Evolutionary conservation across 78 protist genomes (phyloP), one percentile per base, ranked within the genome.

Genomic region (Capsaspora owczarzaki): DNA sequence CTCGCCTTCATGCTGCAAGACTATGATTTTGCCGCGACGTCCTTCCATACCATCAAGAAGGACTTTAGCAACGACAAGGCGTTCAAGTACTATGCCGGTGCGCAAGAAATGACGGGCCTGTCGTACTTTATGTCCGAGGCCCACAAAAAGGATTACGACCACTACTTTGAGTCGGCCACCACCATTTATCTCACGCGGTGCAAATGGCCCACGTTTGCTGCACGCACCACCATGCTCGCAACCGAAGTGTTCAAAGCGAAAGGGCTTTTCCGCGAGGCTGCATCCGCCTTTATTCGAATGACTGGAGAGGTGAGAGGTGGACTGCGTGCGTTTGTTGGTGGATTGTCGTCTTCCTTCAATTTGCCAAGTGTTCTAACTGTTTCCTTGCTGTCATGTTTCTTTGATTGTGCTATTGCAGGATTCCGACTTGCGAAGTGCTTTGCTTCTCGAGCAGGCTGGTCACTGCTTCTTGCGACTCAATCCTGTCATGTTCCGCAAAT

Each of bases 381-480:
- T 5, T 46, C 25, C 51, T 5, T 46, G 51, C 51, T 5, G 5
- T 5, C 12, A 12, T 46, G 51, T 46, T 5, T 46, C 25, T 46
- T 46, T 46, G 51, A 5, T 12, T 46, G 51, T 46, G 51, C 60
- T 0, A 40, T 0, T 33, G 79, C 56, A 76, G 68, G 87, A 83
- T 33, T 38, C 61, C 3, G 56, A 47, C 31, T 61, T 84, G 3
- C 31, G 80, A n/a, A 43, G 83, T 10, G 87, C 70, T 22, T 47
- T 84, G 61, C 49, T 84, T 29, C 80, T 84, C 44, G 87, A 84
- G 78, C 87, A 84, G 56, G 87, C 82, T 2, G 87, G 53, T 6
- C 82, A 38, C 22, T 44, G 42, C 29, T 82, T 66, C 33, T 38
- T 82, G 85, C 51, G 51, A 31, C 0, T 68, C 43, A 16, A 14